These are phyloP conservation scores for Aureobasidium sp. DNA, from an alignment of 2,329 filamentous ascomycete species.

Conservation along the genomic window DNA sequence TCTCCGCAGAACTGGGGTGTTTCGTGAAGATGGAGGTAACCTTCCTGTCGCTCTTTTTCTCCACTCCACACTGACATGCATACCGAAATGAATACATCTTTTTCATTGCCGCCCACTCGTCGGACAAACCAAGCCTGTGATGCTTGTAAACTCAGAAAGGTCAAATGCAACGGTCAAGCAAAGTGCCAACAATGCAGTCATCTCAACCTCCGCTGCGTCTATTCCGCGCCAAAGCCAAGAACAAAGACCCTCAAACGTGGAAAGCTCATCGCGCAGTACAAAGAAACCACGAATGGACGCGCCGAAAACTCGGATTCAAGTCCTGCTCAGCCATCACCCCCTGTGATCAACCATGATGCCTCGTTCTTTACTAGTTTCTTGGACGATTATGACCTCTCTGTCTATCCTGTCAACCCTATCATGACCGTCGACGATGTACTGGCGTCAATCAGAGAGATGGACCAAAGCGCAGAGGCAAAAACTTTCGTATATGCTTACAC, in stretches of 20 bases:
- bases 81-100: conserved; percentile 6
- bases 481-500: conserved; percentile 39
- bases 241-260: conserved; percentile 32
- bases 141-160: conserved; percentile 38
- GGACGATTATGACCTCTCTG: conserved; percentile 35
- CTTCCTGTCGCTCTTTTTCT: not conserved
- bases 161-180: conserved; percentile 38
- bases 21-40: not conserved
- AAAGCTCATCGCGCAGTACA: conserved; percentile 34
- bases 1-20: not conserved
- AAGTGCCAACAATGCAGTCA: conserved; percentile 36
- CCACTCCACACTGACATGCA: not conserved
- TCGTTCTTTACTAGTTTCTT: conserved; percentile 36
- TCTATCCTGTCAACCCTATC: conserved; percentile 41
- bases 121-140: conserved; percentile 35
- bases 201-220: conserved; percentile 38
- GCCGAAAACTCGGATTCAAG: conserved; percentile 11
- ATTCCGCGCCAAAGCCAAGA: conserved; percentile 31
- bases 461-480: conserved; percentile 29
- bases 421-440: conserved; percentile 34
- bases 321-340: conserved; percentile 13
- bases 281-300: conserved; percentile 26
- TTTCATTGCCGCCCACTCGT: conserved; percentile 1
- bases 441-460: conserved; percentile 28
- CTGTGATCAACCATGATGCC: conserved; percentile 16